Base-by-base conservation (phyloP, 2,329 filamentous ascomycete species). In the Beauveria pseudobassiana region DNA sequence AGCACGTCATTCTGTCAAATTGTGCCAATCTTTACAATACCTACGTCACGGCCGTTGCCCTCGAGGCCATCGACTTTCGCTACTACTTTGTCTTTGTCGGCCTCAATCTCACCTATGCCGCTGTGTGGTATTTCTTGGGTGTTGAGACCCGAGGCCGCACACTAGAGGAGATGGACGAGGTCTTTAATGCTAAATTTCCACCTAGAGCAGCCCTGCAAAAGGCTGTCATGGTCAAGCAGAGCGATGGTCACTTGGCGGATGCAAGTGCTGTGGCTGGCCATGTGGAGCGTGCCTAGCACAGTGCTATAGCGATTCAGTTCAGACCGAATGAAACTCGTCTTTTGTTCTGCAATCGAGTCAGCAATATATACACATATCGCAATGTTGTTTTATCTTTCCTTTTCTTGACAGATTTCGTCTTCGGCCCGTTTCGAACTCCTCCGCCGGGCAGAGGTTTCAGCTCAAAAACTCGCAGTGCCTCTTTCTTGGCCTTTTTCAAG, bases 81-180 rank as follows among this genome's bases (percentile, higher is more conserved):
- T 72, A 72, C 59, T 71, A 73, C 56, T 66, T 73, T 59, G 65
- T 72, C 46, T 70, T 70, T 55, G 71, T 72, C 26, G 70, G 70
- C 14, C 64, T 73, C 12, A 71, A 71, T 50, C 38, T 71, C 22
- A 59, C 73, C 12, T 73, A 72, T 46, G 45, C 65, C 30, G 59
- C 52, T 28, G 38, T 69, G 12, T 72, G 69, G 70, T 72, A 66
- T 50, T n/a, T 69, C 7, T 62, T 72, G 43, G 70, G 69, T 28
- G 69, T 72, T 12, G 70, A 72, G 58, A 72, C 70, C 1, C 65
- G 69, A 6, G 70, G 70, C 1, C 65, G 70, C 22, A 72, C 76
- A 54, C 72, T 80, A 26, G 78, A 80, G 63, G 77, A 80, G 65
- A 66, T 80, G 64, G 74, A 78, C 40, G 71, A 70, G 3, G 78